Evolutionary conservation across 2,329 filamentous ascomycete genomes (phyloP), one percentile per base, ranked within the genome.

Genomic region (Incumbomyces delicatus): DNA sequence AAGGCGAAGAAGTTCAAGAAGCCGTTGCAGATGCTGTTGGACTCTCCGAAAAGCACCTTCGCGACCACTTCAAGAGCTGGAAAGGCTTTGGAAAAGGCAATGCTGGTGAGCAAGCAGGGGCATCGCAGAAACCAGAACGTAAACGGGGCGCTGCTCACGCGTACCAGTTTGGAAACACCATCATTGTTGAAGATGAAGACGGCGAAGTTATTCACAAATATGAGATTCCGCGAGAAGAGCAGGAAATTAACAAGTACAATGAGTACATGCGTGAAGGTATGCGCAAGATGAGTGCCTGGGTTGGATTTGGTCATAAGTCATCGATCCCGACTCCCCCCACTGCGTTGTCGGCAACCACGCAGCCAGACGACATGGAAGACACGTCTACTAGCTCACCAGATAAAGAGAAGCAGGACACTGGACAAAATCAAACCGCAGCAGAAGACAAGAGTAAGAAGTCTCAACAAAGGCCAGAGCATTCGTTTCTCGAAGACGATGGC

Each of bases 171-270:
- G 79, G 79, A 43, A 81, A 81, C 56, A 83, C 79, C n/a, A 80
- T 83, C 54, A 83, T 83, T 59, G 77, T 83, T 13, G 79, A 83
- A 59, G 79, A 83, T 54, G 78, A 81, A 57, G 77, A 82, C 54
- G 79, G 79, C 20, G 79, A 83, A 60, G 79, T 83, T 20, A 71
- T 83, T 63, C 82, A 81, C 67, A 82, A 80, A 58, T 82, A 81
- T 60, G 77, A 78, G 41, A 80, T 83, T 46, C 77, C 76, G 6
- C 45, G 37, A 36, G 54, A 52, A 11, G 50, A 44, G 52, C 60
- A 49, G 33, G 46, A 27, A 49, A 55, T 6, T 58, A 50, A 14
- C 52, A 60, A 17, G 46, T 57, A 40, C 32, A 53, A 57, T 34
- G 50, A 51, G 11, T 52, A 58, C 46, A 67, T 75, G 13, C 69